Percentiles rank a stretch among this genome's conserved stretches.
Conservation (phyloP, 2,329 filamentous ascomycete species). For the Phyllosticta paracitricarpa region DNA sequence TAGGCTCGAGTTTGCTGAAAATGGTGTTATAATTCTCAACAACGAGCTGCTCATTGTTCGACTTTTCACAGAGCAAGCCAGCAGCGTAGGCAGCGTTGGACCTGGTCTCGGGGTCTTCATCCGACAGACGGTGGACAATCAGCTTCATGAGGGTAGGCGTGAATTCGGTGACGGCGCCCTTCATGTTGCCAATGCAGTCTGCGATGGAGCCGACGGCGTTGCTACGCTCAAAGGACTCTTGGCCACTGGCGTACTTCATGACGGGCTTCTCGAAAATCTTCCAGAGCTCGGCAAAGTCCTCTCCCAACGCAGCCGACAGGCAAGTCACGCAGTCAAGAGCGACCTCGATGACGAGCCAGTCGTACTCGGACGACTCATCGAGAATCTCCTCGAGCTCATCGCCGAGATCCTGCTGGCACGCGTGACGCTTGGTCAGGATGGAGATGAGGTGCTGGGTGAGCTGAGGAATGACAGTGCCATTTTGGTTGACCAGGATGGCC, state of each 20-base stretch:
- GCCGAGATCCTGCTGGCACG: constrained; percentile 83
- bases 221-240: constrained; percentile 77
- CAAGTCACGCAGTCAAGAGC: constrained; percentile 84
- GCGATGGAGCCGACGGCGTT: constrained; percentile 87
- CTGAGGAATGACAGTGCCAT: constrained; percentile 56
- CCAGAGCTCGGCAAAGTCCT: constrained; percentile 78
- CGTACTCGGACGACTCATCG: constrained; percentile 81
- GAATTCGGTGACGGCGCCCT: constrained; percentile 67
- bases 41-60: constrained; percentile 62
- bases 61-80: constrained; percentile 75
- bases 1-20: constrained; percentile 74
- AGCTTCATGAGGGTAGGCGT: constrained; percentile 68
- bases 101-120: constrained; percentile 85
- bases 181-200: constrained; percentile 82
- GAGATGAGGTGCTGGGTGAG: constrained; percentile 64
- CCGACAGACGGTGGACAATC: constrained; percentile 74
- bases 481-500: constrained; percentile 64
- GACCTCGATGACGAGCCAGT: constrained; percentile 94
- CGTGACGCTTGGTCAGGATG: constrained; percentile 82
- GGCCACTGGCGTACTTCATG: constrained; percentile 76
- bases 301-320: constrained; percentile 70
- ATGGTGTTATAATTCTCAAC: constrained; percentile 67
- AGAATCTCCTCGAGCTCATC: constrained; percentile 57
- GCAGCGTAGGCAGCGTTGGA: constrained; percentile 91
- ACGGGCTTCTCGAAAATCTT: constrained; percentile 92